phyloP scores from a whole-genome alignment of 768 basidiomycete genomes.

The Lactarius hatsudake region DNA sequence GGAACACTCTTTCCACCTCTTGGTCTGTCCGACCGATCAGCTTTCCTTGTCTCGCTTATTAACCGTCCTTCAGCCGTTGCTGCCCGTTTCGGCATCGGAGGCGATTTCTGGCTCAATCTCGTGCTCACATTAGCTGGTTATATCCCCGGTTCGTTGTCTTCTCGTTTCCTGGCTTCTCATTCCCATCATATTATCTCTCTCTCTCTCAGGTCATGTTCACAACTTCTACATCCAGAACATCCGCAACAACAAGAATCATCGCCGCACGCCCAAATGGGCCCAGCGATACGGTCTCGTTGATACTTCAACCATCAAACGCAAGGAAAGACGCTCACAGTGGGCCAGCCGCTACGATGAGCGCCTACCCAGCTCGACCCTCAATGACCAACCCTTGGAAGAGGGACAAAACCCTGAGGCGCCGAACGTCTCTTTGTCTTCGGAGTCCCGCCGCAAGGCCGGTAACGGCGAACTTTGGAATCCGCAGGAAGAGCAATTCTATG shows the following conservation, averaged over 20 bases:
- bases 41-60: slow-evolving; percentile 13
- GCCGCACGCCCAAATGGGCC: slow-evolving; percentile 95
- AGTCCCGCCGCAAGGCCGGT: slow-evolving; percentile 33
- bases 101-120: slow-evolving; percentile 89
- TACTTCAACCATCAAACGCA: slow-evolving; percentile 71
- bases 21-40: slow-evolving; percentile 47
- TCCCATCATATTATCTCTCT: slow-evolving; percentile 16
- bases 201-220: slow-evolving; percentile 70
- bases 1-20: slow-evolving; percentile 92
- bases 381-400: slow-evolving; percentile 71
- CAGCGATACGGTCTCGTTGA: slow-evolving; percentile 87
- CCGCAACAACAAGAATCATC: slow-evolving; percentile 90
- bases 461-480: slow-evolving; percentile 68
- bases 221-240: slow-evolving; percentile 98
- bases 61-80: slow-evolving; percentile 69
- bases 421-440: slow-evolving; percentile 32
- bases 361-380: slow-evolving; percentile 62
- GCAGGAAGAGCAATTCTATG: slow-evolving; percentile 77
- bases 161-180: slow-evolving; percentile 9
- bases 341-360: slow-evolving; percentile 83
- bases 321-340: slow-evolving; percentile 83
- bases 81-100: slow-evolving; percentile 86
- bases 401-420: slow-evolving; percentile 55
- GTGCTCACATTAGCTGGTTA: slow-evolving; percentile 89
- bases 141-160: slow-evolving; percentile 61